Evolutionary conservation across 192 early-diverging fungal genomes (phyloP).

Genomic region (Spizellomyces sp.): DNA sequence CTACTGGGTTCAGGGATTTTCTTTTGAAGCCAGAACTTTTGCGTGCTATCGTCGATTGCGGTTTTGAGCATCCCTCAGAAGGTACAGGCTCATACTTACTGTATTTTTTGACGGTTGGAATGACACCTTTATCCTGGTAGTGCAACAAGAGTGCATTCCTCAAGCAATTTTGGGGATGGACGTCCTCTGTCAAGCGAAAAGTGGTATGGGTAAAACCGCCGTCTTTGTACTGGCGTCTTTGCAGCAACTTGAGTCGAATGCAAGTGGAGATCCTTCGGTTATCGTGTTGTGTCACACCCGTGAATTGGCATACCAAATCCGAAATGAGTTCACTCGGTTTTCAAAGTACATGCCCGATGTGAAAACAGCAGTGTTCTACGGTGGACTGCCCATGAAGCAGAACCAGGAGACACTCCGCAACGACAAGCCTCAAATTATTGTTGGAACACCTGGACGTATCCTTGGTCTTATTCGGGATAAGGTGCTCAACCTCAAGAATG

Average conservation of each 20-base stretch:
- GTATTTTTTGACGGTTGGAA: background rate
- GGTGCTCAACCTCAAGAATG: conserved; percentile 72
- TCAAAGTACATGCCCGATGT: conserved; percentile 93
- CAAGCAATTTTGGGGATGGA: conserved; percentile 96
- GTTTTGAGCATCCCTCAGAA: conserved; percentile 99
- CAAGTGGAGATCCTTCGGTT: conserved; percentile 61
- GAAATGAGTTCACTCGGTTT: conserved; percentile 95
- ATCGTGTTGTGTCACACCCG: conserved; percentile 97
- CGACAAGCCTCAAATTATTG: conserved; percentile 94
- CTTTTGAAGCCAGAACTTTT: conserved; percentile 94
- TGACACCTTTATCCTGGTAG: conserved; percentile 44
- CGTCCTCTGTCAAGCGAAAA: conserved; percentile 97
- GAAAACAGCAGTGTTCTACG: conserved; percentile 92
- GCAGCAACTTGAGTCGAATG: conserved; percentile 78
- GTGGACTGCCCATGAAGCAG: conserved; percentile 76
- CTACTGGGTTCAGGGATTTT: conserved; percentile 98
- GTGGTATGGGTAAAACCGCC: conserved; percentile 98
- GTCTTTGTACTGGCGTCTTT: conserved; percentile 95
- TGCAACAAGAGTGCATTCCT: conserved; percentile 98
- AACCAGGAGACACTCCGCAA: conserved; percentile 85
- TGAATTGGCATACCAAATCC: conserved; percentile 98
- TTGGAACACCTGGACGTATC: conserved; percentile 96
- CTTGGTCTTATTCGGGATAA: conserved; percentile 84
- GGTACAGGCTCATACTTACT: conserved; percentile 45
- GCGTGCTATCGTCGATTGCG: conserved; percentile 95